Evolutionary conservation across 352 stramenopile species (phyloP), one percentile per base, ranked within the genome.

Genomic region (Thraustochytrium sp.): DNA sequence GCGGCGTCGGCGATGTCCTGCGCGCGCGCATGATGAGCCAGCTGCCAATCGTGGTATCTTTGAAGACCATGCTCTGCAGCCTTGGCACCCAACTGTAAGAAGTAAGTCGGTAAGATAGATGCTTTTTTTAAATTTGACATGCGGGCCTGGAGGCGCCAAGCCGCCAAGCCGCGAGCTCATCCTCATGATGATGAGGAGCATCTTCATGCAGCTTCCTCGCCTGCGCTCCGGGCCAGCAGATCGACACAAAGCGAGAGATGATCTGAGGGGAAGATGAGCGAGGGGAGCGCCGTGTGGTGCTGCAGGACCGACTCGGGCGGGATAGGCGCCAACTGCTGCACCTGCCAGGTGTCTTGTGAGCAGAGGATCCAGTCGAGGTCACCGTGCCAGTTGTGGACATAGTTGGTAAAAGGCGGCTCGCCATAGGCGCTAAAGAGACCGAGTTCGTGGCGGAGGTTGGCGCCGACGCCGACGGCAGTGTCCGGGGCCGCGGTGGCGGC

Each of bases 291-390:
- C 21, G 40, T 53, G 38, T 80, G 0, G 9, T 51, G 3, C 9
- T 42, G 53, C 37, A 80, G 48, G 8, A 34, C 46, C 23, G 48
- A 18, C 49, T 80, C 49, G n/a, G 34, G 11, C 4, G 68, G 68
- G 31, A 80, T 63, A 8, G 31, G 34, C 31, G 68, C 46, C 21
- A 72, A 34, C 18, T 34, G 42, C 26, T 5, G 13, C 16, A 61
- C 48, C 29, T 18, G 29, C 5, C 76, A 63, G 13, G 18, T 8
- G 13, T 80, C 44, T 13, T 34, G 31, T 13, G 44, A 63, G 68
- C 26, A 61, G 5, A 80, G 46, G 34, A 80, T 80, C 68, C 68
- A 80, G 49, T 80, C 68, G 23, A 80, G 31, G 38, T 80, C 68
- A 16, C 68, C 68, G 8, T 68, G 8, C 68, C 68, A 80, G n/a